Base-by-base conservation (phyloP, 768 basidiomycete genomes). In the Rhizopogon vulgaris region DNA sequence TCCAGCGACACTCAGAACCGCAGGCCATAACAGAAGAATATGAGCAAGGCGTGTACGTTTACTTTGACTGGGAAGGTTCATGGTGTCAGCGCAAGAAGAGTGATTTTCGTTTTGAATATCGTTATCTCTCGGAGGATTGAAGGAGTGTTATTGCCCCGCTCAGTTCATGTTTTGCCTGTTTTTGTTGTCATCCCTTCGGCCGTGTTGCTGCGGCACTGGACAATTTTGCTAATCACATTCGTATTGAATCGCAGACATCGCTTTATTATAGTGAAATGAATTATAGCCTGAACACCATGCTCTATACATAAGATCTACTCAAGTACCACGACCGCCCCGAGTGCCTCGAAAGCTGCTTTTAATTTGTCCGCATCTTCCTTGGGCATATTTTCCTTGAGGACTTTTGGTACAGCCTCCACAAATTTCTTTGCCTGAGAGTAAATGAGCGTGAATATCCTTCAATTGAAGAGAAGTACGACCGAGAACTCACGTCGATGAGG, bases 351-450 rank as follows among this genome's bases (percentile, higher is more conserved):
- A n/a, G 83, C 82, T 69, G 84, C 84, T 73, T 94, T 82, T 66
- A 99, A 75, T 73, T 97, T 97, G 70, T 98, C 96, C 2, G 95
- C 94, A 37, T 99, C 96, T 60, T 99, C 96, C 71, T 99, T 99
- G 22, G 90, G 77, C 53, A 96, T 64, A 68, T 90, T 90, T 73
- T 98, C 96, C 73, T 97, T 99, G 62, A 99, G 74, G 4, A 86
- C 72, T 72, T 97, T 87, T 22, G 96, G 96, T 58, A 90, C 70
- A 15, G 91, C 92, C 71, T 99, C 96, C 41, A 98, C 96, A 62
- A 98, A 95, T 72, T 96, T 99, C 82, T 99, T 99, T 24, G 96
- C 96, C 96, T 99, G 63, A 25, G 30, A 49, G 36, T 3, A 15
- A 22, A 34, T 45, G 38, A 41, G 43, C 17, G 52, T 37, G 24